phyloP scores from a whole-genome alignment of 805 yeast genomes.

The Grigorovia yakushimaensis region DNA sequence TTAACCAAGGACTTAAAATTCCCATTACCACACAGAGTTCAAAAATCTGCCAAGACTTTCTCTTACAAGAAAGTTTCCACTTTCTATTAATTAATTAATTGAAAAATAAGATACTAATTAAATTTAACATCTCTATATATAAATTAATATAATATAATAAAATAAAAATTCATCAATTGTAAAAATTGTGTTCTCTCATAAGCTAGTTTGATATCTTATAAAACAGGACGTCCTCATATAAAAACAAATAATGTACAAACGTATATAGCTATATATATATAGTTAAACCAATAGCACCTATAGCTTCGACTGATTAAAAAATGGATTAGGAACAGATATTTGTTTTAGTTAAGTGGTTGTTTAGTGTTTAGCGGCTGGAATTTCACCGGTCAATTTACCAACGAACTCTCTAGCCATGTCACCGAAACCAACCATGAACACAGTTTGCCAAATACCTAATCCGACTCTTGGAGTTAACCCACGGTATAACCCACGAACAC shows the following conservation, averaged over 20 bases:
- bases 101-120: background rate
- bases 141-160: background rate
- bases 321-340: too few relatives aligned
- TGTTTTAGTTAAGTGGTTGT: background rate
- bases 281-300: background rate
- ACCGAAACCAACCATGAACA: slow-evolving; percentile 97
- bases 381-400: slow-evolving; percentile 51
- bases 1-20: slow-evolving; percentile 90
- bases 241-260: too few relatives aligned
- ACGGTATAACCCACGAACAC: slow-evolving; percentile 82
- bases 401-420: slow-evolving; percentile 77
- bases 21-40: slow-evolving; percentile 99
- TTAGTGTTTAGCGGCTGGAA: slow-evolving; percentile 35
- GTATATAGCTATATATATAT: background rate
- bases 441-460: slow-evolving; percentile 95
- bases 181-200: too few relatives aligned
- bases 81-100: slow-evolving; percentile 60
- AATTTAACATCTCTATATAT: background rate
- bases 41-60: slow-evolving; percentile 79
- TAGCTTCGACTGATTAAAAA: too few relatives aligned
- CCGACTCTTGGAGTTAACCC: slow-evolving; percentile 98
- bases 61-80: slow-evolving; percentile 93
- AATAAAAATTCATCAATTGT: background rate
- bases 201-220: too few relatives aligned
- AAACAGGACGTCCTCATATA: too few relatives aligned